phyloP scores from a whole-genome alignment of 768 basidiomycete genomes.

The Roridomyces roridus region DNA sequence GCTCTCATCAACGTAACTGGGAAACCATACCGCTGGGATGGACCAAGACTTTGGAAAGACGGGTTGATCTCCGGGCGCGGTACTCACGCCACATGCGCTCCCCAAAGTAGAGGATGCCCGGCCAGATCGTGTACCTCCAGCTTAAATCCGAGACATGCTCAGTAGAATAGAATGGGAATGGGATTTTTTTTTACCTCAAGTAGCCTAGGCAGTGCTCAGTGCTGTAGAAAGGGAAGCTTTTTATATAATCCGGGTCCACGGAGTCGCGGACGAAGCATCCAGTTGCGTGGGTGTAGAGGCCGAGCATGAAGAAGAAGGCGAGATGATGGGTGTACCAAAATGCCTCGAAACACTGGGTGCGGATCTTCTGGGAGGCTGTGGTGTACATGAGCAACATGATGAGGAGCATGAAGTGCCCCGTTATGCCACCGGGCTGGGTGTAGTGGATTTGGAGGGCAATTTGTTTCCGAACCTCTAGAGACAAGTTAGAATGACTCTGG shows the following conservation, averaged over 20 bases:
- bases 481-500: not conserved
- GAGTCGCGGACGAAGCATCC: slow-evolving; percentile 95
- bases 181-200: too few species aligned
- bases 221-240: slow-evolving; percentile 85
- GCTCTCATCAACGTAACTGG: slow-evolving; percentile 4
- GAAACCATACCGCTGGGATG: slow-evolving; percentile 77
- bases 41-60: slow-evolving; percentile 84
- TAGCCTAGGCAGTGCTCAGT: slow-evolving; percentile 92
- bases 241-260: slow-evolving; percentile 70
- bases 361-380: slow-evolving; percentile 88
- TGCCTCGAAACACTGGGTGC: slow-evolving; percentile 89
- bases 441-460: slow-evolving; percentile 87
- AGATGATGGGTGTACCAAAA: slow-evolving; percentile 98
- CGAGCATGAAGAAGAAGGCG: slow-evolving; percentile 93
- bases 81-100: slow-evolving; percentile 88
- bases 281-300: slow-evolving; percentile 87
- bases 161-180: too few species aligned
- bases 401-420: slow-evolving; percentile 94
- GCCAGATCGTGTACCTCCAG: slow-evolving; percentile 94
- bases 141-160: too few species aligned
- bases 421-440: slow-evolving; percentile 87
- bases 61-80: slow-evolving; percentile 78
- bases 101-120: slow-evolving; percentile 86
- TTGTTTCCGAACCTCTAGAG: slow-evolving; percentile 77
- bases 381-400: slow-evolving; percentile 94